Conservation (phyloP, 148 eudicot species). For the Dysphania ambrosioides region DNA sequence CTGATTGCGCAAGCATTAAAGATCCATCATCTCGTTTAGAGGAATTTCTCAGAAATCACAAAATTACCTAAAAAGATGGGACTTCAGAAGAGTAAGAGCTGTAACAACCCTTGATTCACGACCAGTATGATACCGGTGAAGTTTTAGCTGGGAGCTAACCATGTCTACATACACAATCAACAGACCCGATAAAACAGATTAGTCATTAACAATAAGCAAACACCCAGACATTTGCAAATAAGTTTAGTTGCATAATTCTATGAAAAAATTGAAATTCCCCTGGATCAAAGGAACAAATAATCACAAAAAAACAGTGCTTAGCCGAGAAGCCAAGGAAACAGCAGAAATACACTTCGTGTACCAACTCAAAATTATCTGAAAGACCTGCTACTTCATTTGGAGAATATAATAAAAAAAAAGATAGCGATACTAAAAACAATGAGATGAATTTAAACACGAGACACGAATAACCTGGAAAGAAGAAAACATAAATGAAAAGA, state of each 20-base stretch:
- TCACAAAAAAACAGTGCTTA: neutral
- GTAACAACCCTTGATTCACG: conserved; percentile 94
- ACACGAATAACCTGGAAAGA: neutral
- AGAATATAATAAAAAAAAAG: neutral
- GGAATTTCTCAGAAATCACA: neutral
- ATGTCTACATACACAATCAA: conserved; percentile 43
- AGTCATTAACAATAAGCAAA: neutral
- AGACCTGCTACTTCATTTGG: neutral
- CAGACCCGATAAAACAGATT: neutral
- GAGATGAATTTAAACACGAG: no score
- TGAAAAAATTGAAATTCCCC: neutral
- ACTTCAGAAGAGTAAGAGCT: conserved; percentile 70
- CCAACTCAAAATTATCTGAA: neutral
- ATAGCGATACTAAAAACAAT: no score
- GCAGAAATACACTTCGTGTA: neutral
- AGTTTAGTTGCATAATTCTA: no score
- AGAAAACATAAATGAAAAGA: no score
- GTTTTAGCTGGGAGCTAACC: conserved; percentile 89
- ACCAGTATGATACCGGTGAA: conserved; percentile 80
- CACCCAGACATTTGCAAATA: no score
- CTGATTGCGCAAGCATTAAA: neutral
- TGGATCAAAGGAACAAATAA: no score
- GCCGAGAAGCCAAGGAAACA: neutral
- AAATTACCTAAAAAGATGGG: conserved; percentile 74
- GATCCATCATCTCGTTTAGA: no score